Conservation (phyloP, 1,284 basidiomycete genomes). For the Rhodotorula sp. region DNA sequence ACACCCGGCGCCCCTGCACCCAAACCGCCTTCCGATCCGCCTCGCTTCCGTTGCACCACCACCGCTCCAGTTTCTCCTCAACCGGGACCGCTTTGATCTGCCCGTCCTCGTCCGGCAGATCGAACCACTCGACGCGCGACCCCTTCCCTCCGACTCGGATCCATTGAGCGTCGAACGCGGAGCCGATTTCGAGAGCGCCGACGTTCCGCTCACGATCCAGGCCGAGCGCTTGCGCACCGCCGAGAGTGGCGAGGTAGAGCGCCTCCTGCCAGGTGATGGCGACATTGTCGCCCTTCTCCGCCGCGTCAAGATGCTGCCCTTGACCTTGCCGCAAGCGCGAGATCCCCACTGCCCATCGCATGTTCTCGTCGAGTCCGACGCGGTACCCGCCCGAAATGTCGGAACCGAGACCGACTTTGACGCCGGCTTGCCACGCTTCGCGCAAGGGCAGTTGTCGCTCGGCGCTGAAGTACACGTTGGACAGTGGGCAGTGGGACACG, state of each 20-base stretch:
- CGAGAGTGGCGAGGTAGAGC: conserved; percentile 72
- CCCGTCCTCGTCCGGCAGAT: conserved; percentile 48
- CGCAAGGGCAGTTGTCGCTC: conserved; percentile 65
- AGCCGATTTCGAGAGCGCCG: conserved; percentile 65
- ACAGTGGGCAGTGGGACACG: conserved; percentile 79
- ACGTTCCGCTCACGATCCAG: conserved; percentile 48
- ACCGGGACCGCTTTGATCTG: neutral
- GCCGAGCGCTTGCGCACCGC: conserved; percentile 68
- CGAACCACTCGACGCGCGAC: conserved; percentile 42
- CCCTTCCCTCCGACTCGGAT: conserved; percentile 54
- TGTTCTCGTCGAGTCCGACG: conserved; percentile 68
- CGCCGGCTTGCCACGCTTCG: conserved; percentile 64
- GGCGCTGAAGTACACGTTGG: conserved; percentile 79
- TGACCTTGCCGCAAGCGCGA: conserved; percentile 62
- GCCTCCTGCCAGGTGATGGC: conserved; percentile 73
- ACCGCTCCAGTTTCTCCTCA: conserved; percentile 70
- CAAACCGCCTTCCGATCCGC: conserved; percentile 67
- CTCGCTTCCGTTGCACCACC: conserved; percentile 77
- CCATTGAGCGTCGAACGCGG: conserved; percentile 76
- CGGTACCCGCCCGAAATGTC: conserved; percentile 82
- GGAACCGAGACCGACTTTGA: conserved; percentile 74
- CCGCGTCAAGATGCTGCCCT: conserved; percentile 41
- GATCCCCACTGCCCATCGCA: conserved; percentile 71
- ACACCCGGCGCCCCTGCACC: conserved; percentile 62
- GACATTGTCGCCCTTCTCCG: neutral